phyloP scores from a whole-genome alignment of 208 protist genomes.

The Trypanosoma caninum region DNA sequence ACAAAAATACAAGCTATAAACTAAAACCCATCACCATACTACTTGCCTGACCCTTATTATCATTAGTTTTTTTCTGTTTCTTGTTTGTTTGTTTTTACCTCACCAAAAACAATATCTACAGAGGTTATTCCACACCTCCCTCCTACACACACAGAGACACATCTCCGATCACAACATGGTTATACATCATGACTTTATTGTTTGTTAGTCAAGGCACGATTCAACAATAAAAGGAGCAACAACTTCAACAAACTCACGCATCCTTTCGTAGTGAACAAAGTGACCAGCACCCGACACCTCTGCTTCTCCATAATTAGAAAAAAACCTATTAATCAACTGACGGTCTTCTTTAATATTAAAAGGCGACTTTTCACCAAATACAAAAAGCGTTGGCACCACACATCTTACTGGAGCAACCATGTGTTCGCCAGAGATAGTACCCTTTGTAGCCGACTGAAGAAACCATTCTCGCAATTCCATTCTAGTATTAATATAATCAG shows the following conservation, averaged over 20 bases:
- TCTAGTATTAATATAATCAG: constrained; percentile 5
- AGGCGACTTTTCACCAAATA: constrained; percentile 76
- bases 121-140: too few species aligned
- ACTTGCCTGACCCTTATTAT: too few species aligned
- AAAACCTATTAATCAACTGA: constrained; percentile 43
- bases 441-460: constrained; percentile 2
- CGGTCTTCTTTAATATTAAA: constrained; percentile 57
- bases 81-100: too few species aligned
- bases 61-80: too few species aligned
- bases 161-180: too few species aligned
- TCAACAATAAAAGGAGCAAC: constrained; percentile 63
- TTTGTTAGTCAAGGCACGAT: too few species aligned
- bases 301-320: constrained; percentile 56
- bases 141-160: too few species aligned
- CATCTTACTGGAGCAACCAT: constrained; percentile 36
- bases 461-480: constrained; percentile 21
- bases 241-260: constrained; percentile 55
- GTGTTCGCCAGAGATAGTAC: neutral
- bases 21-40: too few species aligned
- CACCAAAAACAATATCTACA: too few species aligned
- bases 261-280: constrained; percentile 88
- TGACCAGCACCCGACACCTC: constrained; percentile 66
- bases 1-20: too few species aligned
- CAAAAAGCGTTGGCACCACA: constrained; percentile 74
- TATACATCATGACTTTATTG: too few species aligned